Evolutionary conservation across 1,284 basidiomycete species (phyloP), one percentile per base, ranked within the genome.

Genomic region (Pseudomicrostroma phylloplanum): DNA sequence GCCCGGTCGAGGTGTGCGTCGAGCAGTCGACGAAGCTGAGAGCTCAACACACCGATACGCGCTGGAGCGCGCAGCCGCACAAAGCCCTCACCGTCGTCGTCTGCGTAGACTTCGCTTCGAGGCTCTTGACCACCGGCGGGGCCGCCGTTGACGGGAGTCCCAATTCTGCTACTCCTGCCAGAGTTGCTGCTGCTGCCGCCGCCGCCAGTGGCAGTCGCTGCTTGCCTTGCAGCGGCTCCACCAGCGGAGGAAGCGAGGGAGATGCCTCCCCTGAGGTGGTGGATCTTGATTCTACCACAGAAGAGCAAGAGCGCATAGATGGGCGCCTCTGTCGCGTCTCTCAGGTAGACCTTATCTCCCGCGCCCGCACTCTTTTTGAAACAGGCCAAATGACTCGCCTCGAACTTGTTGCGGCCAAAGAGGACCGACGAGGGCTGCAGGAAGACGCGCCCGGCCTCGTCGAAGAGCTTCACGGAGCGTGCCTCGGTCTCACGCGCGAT

Each of bases 271-370:
- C 89, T 89, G 17, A 68, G 62, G 43, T 71, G 89, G 71, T 92
- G 88, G 62, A 92, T 86, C 15, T 85, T 82, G 26, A 94, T 85
- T 17, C 83, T 83, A 0, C 91, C 91, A 1, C 92, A 91, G 70
- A 96, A 91, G 11, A 96, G 82, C 51, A 96, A 80, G 21, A 94
- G 80, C 0, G 86, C 89, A 76, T 90, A 94, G 23, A 92, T 81
- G 1, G 91, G 90, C n/a, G 90, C 85, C 84, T 94, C 89, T 0
- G 90, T 93, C 12, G 87, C 91, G 79, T 93, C 92, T 57, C 91
- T 84, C 69, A 96, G 74, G 78, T 89, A 96, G 0, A 92, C 84
- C 78, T 94, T 93, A 40, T 46, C 54, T 19, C 39, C 23, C 8
- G 41, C 46, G 46, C 23, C 23, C 19, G 43, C 84, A 62, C 88